Evolutionary conservation across 768 basidiomycete species (phyloP).

Genomic region (Suillus plorans): DNA sequence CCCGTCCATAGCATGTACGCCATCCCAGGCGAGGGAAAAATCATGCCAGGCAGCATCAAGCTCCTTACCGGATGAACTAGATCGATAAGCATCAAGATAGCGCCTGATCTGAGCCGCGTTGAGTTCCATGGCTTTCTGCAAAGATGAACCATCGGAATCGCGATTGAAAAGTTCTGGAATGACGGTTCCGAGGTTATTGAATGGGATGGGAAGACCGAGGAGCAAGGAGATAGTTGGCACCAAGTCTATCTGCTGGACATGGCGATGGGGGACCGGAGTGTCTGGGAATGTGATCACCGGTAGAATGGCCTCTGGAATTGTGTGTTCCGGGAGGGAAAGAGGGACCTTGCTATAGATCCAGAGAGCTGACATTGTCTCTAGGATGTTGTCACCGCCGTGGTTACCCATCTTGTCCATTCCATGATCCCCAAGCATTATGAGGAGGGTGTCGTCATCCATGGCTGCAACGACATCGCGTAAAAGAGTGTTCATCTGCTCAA

Average conservation of each 20-base stretch:
- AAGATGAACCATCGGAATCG: slow-evolving; percentile 27
- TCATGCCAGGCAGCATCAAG: slow-evolving; percentile 63
- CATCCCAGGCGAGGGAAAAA: slow-evolving; percentile 48
- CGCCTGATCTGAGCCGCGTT: slow-evolving; percentile 74
- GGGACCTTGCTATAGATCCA: slow-evolving; percentile 91
- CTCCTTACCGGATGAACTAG: slow-evolving; percentile 68
- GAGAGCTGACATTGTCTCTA: slow-evolving; percentile 82
- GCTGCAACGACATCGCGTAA: slow-evolving; percentile 67
- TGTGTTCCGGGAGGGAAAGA: slow-evolving; percentile 36
- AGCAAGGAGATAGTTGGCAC: slow-evolving; percentile 86
- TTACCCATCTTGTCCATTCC: slow-evolving; percentile 96
- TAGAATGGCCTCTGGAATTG: slow-evolving; percentile 51
- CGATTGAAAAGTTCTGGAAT: slow-evolving; percentile 91
- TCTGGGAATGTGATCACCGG: slow-evolving; percentile 60
- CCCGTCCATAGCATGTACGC: slow-evolving; percentile 28
- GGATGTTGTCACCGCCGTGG: slow-evolving; percentile 87
- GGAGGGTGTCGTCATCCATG: slow-evolving; percentile 84
- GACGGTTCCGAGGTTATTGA: slow-evolving; percentile 88
- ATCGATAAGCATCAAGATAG: slow-evolving; percentile 78
- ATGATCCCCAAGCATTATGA: slow-evolving; percentile 93
- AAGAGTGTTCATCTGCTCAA: slow-evolving; percentile 85
- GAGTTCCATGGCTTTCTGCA: slow-evolving; percentile 61
- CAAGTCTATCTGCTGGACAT: slow-evolving; percentile 91
- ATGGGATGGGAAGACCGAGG: slow-evolving; percentile 91
- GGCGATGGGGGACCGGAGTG: slow-evolving; percentile 52